Evolutionary conservation across 2,329 filamentous ascomycete species (phyloP).

Genomic region (Cladosporium halotolerans): DNA sequence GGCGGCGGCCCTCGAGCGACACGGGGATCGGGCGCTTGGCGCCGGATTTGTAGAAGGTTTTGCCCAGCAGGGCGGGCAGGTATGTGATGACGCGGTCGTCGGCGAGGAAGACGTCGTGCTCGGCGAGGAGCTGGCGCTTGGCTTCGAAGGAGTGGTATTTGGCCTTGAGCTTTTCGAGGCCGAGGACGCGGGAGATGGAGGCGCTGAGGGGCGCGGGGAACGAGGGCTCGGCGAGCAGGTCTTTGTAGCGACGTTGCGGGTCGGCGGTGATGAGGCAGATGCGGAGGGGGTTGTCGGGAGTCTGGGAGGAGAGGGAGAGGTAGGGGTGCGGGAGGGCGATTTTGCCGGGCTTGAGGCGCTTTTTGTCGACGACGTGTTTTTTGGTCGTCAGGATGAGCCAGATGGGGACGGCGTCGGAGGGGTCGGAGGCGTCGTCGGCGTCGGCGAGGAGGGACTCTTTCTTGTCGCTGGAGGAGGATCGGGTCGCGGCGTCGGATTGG

Average conservation of each 20-base stretch:
- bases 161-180: slow-evolving; percentile 75
- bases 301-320: slow-evolving; percentile 53
- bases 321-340: slow-evolving; percentile 52
- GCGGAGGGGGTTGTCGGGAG: slow-evolving; percentile 40
- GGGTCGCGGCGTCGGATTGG: slow-evolving; percentile 36
- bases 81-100: slow-evolving; percentile 74
- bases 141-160: slow-evolving; percentile 88
- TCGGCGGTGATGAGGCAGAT: slow-evolving; percentile 83
- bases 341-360: slow-evolving; percentile 75
- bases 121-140: slow-evolving; percentile 71
- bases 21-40: slow-evolving; percentile 84
- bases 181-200: slow-evolving; percentile 59
- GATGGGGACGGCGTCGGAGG: slow-evolving; percentile 47
- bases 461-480: slow-evolving; percentile 38
- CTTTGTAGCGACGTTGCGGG: slow-evolving; percentile 81
- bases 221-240: slow-evolving; percentile 67
- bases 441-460: slow-evolving; percentile 52
- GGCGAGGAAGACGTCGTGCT: slow-evolving; percentile 90
- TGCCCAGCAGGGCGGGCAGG: slow-evolving; percentile 74
- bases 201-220: slow-evolving; percentile 44
- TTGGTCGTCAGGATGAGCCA: slow-evolving; percentile 60
- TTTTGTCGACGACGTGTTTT: slow-evolving; percentile 65
- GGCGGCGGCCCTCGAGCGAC: slow-evolving; percentile 54
- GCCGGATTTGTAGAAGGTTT: slow-evolving; percentile 82
- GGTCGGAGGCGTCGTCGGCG: slow-evolving; percentile 39